Evolutionary conservation across 1,284 basidiomycete species (phyloP).

Genomic region (Sphaerobolus stellatus): DNA sequence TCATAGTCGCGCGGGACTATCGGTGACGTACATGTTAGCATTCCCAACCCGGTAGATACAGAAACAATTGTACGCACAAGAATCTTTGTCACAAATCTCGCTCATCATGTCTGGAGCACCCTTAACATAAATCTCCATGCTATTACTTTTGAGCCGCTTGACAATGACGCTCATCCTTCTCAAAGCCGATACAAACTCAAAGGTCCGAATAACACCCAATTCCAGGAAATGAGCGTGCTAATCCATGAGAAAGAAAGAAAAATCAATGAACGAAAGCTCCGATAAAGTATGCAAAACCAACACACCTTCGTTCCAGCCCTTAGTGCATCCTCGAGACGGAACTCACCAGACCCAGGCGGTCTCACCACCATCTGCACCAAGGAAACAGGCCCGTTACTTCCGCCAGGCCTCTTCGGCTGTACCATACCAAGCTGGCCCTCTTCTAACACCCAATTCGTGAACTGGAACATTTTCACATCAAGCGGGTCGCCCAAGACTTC

Average conservation of each 20-base stretch:
- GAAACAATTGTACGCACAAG: constrained; percentile 58
- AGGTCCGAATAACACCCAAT: constrained; percentile 93
- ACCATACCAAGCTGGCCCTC: constrained; percentile 80
- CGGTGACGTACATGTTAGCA: not conserved
- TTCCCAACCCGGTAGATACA: constrained; percentile 10
- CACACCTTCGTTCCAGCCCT: constrained; percentile 74
- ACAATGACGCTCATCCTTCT: constrained; percentile 98
- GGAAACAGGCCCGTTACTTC: constrained; percentile 77
- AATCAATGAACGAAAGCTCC: not conserved
- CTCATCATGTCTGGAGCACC: constrained; percentile 98
- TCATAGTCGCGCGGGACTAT: constrained; percentile 97
- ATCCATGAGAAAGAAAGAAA: constrained; percentile 8
- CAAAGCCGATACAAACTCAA: constrained; percentile 93
- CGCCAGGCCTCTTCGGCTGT: constrained; percentile 55
- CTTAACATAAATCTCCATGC: constrained; percentile 98
- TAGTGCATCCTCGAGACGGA: constrained; percentile 90
- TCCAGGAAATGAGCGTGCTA: constrained; percentile 95
- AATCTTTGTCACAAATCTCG: constrained; percentile 89
- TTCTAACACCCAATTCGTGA: constrained; percentile 94
- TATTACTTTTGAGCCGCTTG: constrained; percentile 88
- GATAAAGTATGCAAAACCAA: not conserved
- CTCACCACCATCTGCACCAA: constrained; percentile 96
- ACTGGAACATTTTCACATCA: constrained; percentile 97
- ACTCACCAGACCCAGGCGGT: constrained; percentile 88
- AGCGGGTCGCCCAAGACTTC: constrained; percentile 93